Percentiles rank a stretch among this genome's conserved stretches.
Evolutionary conservation across 305 asterid species (phyloP).

Genomic region (Solanum chacoense): DNA sequence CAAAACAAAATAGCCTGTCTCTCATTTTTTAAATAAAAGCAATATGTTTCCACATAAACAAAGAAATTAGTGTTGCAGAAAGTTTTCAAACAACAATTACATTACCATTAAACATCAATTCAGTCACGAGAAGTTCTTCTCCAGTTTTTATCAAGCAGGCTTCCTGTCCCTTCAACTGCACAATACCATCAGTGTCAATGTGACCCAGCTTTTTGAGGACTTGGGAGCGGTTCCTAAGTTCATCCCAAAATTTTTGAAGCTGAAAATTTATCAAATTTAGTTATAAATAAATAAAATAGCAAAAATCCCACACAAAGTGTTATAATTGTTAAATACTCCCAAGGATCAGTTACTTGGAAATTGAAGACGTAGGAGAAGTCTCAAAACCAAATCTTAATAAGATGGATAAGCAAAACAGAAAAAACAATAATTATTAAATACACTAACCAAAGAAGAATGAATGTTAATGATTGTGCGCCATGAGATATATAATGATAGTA

Average conservation of each 20-base stretch:
- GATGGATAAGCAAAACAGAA: neutral
- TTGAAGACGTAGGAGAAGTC: neutral
- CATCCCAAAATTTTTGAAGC: constrained; percentile 96
- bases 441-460: neutral
- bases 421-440: neutral
- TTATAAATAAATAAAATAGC: neutral
- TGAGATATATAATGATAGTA: neutral
- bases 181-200: constrained; percentile 72
- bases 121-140: constrained; percentile 94
- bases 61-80: neutral
- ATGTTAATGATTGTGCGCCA: neutral
- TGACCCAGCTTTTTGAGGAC: constrained; percentile 87
- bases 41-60: neutral
- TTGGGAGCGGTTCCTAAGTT: constrained; percentile 93
- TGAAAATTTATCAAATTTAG: constrained; percentile 18
- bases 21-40: neutral
- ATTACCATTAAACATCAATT: constrained; percentile 90
- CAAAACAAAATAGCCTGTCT: neutral
- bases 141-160: constrained; percentile 97
- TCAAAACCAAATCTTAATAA: neutral
- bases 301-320: neutral
- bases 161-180: constrained; percentile 89
- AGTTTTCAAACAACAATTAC: neutral
- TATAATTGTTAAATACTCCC: neutral
- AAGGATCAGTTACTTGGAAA: neutral